Percentiles rank a stretch among this genome's conserved stretches.
Evolutionary conservation across 495 filamentous ascomycete species (phyloP).

Genomic region (Halenospora varia): DNA sequence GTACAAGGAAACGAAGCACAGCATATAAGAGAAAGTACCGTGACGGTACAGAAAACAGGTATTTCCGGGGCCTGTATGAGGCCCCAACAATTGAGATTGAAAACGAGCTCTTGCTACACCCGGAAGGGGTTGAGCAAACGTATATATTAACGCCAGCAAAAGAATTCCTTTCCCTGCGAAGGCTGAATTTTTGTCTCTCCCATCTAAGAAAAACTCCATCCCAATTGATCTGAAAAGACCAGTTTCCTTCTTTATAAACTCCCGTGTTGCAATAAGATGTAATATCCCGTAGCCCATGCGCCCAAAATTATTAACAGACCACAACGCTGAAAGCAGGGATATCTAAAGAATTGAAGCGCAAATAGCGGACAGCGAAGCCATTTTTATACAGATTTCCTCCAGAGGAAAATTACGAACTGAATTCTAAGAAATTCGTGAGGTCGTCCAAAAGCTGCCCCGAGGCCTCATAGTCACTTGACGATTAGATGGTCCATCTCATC

Average conservation of each 20-base stretch:
- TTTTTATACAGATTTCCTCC: constrained; percentile 20
- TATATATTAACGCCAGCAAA: not conserved
- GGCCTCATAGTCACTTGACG: constrained; percentile 9
- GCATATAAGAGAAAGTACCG: too few relatives aligned
- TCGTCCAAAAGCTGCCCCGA: constrained; percentile 5
- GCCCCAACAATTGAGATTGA: too few relatives aligned
- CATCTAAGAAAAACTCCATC: not conserved
- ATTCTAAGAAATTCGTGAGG: constrained; percentile 5
- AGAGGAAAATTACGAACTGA: not conserved
- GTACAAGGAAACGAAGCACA: too few relatives aligned
- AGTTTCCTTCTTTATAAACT: not conserved
- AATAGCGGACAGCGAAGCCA: not conserved
- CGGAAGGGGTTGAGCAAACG: not conserved
- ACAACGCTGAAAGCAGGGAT: constrained; percentile 2
- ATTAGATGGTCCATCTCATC: constrained; percentile 10
- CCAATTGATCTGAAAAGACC: not conserved
- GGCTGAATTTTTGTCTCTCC: not conserved
- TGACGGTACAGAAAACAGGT: too few relatives aligned
- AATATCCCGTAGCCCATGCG: not conserved
- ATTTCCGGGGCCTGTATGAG: too few relatives aligned
- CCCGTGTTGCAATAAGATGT: not conserved
- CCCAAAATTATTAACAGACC: not conserved
- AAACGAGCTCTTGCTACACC: too few relatives aligned
- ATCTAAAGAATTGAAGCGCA: not conserved
- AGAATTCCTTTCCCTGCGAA: not conserved